Percentiles rank a stretch among this genome's conserved stretches.
Evolutionary conservation across 306 rosid species (phyloP).

Genomic region (Argentina anserina): DNA sequence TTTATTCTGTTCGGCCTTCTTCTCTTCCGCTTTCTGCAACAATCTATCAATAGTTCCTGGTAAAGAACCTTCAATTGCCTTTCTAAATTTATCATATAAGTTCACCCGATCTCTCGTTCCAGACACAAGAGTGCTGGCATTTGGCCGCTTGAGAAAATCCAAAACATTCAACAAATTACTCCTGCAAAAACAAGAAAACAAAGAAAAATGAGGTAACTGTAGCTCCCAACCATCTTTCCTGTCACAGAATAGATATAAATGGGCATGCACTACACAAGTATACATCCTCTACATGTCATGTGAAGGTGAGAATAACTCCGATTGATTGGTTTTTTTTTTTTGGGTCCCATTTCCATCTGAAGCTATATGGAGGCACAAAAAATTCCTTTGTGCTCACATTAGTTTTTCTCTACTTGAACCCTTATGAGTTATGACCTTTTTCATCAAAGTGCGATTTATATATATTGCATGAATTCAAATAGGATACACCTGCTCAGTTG

Average conservation of each 20-base stretch:
- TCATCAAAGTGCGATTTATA: background rate
- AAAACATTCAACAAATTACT: conserved; percentile 77
- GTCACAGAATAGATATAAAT: background rate
- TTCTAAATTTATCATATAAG: conserved; percentile 73
- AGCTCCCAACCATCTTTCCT: background rate
- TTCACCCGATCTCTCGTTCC: conserved; percentile 88
- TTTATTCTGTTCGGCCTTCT: conserved; percentile 46
- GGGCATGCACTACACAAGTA: background rate
- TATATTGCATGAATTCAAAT: background rate
- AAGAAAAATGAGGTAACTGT: background rate
- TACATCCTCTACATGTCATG: background rate
- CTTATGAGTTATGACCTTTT: background rate
- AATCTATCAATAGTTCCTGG: conserved; percentile 69
- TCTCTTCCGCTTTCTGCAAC: conserved; percentile 55
- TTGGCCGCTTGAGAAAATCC: conserved; percentile 82
- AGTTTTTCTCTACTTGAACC: background rate
- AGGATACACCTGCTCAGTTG: background rate
- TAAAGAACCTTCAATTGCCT: conserved; percentile 61
- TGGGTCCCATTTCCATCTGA: background rate
- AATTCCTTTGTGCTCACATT: background rate
- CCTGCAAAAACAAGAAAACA: conserved; percentile 53
- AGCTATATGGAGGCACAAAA: background rate
- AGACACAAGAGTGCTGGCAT: conserved; percentile 75
- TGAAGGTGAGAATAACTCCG: background rate
- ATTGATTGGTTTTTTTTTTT: background rate